Base-by-base conservation (phyloP, 2,329 filamentous ascomycete species). In the Sclerotinia nivalis region DNA sequence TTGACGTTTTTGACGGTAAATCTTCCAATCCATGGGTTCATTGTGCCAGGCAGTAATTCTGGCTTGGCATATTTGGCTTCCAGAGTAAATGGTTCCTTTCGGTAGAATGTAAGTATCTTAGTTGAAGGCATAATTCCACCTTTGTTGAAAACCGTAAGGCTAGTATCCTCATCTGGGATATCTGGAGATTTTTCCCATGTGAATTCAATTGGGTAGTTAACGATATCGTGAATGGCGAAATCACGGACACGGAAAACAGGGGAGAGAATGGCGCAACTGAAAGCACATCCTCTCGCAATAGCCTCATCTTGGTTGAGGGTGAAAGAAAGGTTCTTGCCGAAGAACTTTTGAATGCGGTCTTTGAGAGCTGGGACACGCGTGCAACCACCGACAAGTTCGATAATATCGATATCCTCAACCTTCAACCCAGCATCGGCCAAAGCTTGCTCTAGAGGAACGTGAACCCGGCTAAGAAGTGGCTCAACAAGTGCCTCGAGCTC, bases 61-160 rank as follows among this genome's bases (percentile, higher is more conserved):
- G 94, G 92, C 78, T 95, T 92, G 73, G 92, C 90, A 80, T 99
- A 99, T 77, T 92, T 91, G 71, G 96, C 96, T 85, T 99, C 96
- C 66, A 99, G 87, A 79, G 97, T 94, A 81, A 98, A 99, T 60
- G 93, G 87, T 83, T 98, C 93, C 86, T 98, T 98, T 76, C 96
- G 91, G 87, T 98, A 99, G 85, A 99, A 99, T 52, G 96, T 99
- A 68, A 99, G 89, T 75, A 99, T 98, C 88, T 99, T 99, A 74
- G 96, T 99, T 8, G 95, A 98, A 68, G 96, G 96, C 86, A 99
- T 91, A 73, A 97, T 89, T 79, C 97, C 97, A 81, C 95, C 95
- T 82, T 91, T 93, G 88, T 96, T 96, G 84, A 99, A 99, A 78
- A 99, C 96, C 49, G 93, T 97, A 76, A 99, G 86, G 84, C 90